Evolutionary conservation across 768 basidiomycete species (phyloP), one percentile per base, ranked within the genome.

Genomic region (Pleurotus ostreatus): DNA sequence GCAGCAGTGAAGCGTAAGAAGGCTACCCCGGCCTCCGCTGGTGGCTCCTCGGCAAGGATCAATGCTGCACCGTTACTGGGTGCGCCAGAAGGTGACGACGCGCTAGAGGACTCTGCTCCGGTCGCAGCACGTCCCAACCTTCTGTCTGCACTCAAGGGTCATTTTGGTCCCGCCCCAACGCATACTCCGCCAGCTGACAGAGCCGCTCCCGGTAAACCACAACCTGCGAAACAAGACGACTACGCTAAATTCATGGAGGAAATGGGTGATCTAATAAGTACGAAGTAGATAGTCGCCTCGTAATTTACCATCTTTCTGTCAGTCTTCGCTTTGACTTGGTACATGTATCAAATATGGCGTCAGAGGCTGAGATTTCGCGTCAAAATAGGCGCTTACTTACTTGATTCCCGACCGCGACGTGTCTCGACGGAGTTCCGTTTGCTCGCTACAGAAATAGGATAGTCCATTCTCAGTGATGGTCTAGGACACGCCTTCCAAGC

Each of bases 231-330:
- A 55, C 84, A 80, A 66, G 84, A 84, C 57, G 89, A 90, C 62
- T 92, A 91, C 64, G 81, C 79, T 52, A 89, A 84, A 59, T 91
- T 89, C 69, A 72, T 89, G 41, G 88, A 86, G 55, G 88, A 88
- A 60, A 84, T 90, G 80, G 78, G 79, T 26, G 88, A 89, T 65
- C 78, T 90, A 46, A 65, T 90, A 34, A 73, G 71, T 16, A 55
- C 68, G n/a, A 65, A 65, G 46, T 63, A 63, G 37, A 57, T 26
- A 16, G 30, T 23, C 7, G 25, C 30, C 30, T 11, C 9, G 30
- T 34, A 34, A 34, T 9, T 34, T 34, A 34, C 30, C 9, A 34
- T 34, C 30, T 34, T 34, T 34, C 43, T 45, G 12, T 3, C 8
- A 60, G 38, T 25, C 30, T 37, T 49, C 40, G 41, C 49, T 39